Conservation (phyloP, 2,329 filamentous ascomycete species). For the Myrmaecium sp. region DNA sequence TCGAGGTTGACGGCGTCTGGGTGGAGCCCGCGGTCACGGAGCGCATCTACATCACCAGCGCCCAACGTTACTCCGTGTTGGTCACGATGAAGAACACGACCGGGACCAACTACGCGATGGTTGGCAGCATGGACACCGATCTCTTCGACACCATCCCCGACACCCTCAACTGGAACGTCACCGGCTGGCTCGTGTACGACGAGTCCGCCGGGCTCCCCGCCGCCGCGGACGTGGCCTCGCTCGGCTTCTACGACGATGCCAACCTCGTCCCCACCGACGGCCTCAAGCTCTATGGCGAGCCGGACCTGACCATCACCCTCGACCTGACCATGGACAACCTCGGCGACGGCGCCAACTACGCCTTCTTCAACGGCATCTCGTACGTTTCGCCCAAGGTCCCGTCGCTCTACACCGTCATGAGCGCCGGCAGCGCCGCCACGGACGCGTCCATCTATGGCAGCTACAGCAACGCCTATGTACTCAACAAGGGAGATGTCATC, state of each 20-base stretch:
- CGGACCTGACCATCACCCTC: constrained; percentile 47
- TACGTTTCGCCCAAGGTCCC: constrained; percentile 56
- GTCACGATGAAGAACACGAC: constrained; percentile 41
- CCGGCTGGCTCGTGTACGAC: constrained; percentile 40
- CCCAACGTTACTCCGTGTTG: constrained; percentile 55
- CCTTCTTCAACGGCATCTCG: constrained; percentile 52
- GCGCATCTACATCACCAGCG: constrained; percentile 45
- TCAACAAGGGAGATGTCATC: constrained; percentile 10
- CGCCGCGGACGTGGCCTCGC: constrained; percentile 40
- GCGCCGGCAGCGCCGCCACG: constrained; percentile 26
- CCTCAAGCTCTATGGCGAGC: constrained; percentile 39
- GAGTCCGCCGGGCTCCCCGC: constrained; percentile 27
- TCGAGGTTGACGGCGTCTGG: constrained; percentile 54
- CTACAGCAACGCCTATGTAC: constrained; percentile 12
- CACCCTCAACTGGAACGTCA: constrained; percentile 47
- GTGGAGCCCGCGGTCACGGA: constrained; percentile 40
- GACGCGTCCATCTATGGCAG: constrained; percentile 22
- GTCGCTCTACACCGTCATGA: constrained; percentile 53
- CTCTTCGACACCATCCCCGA: constrained; percentile 50
- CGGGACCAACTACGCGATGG: constrained; percentile 43
- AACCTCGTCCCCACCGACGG: constrained; percentile 52
- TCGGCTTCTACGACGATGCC: constrained; percentile 58
- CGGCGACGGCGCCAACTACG: constrained; percentile 48
- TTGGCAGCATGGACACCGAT: constrained; percentile 30
- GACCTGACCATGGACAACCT: constrained; percentile 46